Percentiles rank a stretch among this genome's conserved stretches.
phyloP scores from a whole-genome alignment of 306 rosid genomes.

The Gleditsia sinensis region DNA sequence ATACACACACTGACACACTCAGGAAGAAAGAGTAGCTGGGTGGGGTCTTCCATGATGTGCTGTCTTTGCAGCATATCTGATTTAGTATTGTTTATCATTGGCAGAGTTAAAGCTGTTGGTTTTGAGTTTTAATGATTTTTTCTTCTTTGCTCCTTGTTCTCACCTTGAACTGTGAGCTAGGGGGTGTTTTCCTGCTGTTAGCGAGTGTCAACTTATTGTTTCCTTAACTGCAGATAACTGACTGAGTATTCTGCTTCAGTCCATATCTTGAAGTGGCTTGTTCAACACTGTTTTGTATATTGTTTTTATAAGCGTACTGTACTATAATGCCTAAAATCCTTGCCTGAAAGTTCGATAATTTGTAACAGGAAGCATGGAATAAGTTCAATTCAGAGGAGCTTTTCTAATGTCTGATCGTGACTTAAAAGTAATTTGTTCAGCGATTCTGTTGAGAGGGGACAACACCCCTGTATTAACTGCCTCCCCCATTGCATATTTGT shows the following conservation, averaged over 20 bases:
- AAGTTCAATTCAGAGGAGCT: constrained; percentile 98
- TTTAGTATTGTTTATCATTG: neutral
- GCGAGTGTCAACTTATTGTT: neutral
- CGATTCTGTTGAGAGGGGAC: constrained; percentile 31
- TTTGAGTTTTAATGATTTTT: too few species aligned
- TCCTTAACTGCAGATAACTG: neutral
- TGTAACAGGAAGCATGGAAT: constrained; percentile 92
- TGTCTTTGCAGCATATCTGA: neutral
- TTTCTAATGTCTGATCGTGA: constrained; percentile 52
- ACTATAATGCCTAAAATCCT: constrained; percentile 2
- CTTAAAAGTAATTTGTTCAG: constrained; percentile 34
- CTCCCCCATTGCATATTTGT: constrained; percentile 27
- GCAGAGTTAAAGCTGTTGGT: neutral
- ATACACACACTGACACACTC: too few species aligned
- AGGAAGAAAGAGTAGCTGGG: neutral
- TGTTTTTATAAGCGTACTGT: neutral
- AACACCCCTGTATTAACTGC: constrained; percentile 28
- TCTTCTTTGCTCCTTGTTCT: neutral
- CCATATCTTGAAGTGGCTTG: neutral
- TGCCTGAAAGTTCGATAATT: constrained; percentile 30
- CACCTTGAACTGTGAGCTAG: neutral
- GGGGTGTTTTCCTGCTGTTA: neutral
- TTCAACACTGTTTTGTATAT: neutral
- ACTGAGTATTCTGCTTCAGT: neutral
- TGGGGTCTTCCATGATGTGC: neutral